A percentile compares a stretch with the other conserved stretches of the same genome.
These are phyloP conservation scores for Paramyrothecium sp. DNA, from an alignment of 2,329 filamentous ascomycete species.

Conservation along the genomic window DNA sequence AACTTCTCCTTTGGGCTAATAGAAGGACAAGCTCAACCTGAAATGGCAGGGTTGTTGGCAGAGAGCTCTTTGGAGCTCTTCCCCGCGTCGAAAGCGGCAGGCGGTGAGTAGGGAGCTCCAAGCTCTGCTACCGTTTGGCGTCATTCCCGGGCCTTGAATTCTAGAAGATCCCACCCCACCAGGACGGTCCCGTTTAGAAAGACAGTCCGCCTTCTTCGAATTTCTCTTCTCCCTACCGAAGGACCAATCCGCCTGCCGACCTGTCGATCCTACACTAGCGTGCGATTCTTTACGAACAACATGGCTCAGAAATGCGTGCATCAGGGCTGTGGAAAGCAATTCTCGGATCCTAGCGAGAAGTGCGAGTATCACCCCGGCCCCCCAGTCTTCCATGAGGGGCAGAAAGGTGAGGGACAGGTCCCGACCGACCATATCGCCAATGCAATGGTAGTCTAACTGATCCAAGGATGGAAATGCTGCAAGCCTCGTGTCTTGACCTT, in stretches of 20 bases:
- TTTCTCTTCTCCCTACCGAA: neutral
- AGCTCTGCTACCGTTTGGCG: conserved; percentile 11
- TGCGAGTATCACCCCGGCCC: conserved; percentile 93
- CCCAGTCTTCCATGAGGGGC: conserved; percentile 94
- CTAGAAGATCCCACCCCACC: conserved; percentile 40
- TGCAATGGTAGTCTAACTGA: conserved; percentile 8
- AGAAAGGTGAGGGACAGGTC: conserved; percentile 72
- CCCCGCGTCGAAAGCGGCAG: conserved; percentile 32
- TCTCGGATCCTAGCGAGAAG: conserved; percentile 75
- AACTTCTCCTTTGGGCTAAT: too few relatives aligned
- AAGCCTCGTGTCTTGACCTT: conserved; percentile 95
- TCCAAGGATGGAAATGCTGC: conserved; percentile 94
- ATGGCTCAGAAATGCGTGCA: conserved; percentile 91
- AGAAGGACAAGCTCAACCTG: too few relatives aligned
- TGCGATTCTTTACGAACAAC: too few relatives aligned
- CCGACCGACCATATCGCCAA: neutral
- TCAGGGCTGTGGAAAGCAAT: conserved; percentile 90
- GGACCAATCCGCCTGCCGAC: too few relatives aligned
- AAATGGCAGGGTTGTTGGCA: neutral
- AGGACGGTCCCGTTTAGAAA: neutral
- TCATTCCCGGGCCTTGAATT: conserved; percentile 26
- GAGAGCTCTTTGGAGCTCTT: neutral
- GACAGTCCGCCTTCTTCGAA: neutral
- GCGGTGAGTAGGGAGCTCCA: conserved; percentile 27
- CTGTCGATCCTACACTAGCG: too few relatives aligned